Evolutionary conservation across 73 alveolate genomes (phyloP).

Genomic region (Tetrahymena elliotti): DNA sequence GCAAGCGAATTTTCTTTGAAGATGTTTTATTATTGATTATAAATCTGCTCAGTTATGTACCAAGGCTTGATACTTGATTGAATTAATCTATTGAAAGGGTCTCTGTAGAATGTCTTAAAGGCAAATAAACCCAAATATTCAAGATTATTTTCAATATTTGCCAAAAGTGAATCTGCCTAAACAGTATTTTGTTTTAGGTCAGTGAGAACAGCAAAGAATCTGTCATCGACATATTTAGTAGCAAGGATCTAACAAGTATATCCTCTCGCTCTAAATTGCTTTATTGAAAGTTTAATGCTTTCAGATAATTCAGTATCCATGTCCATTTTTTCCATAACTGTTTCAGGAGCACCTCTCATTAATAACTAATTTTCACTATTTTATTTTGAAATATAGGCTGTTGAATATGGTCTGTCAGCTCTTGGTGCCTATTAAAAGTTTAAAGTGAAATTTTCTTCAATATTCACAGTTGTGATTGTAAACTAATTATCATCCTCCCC

Average conservation of each 20-base stretch:
- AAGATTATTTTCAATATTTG: neutral
- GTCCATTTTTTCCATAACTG: neutral
- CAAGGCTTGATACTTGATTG: neutral
- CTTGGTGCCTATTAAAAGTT: neutral
- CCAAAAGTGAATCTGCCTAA: neutral
- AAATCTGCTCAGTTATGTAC: neutral
- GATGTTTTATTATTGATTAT: neutral
- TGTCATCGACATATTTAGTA: neutral
- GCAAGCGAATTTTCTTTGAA: neutral
- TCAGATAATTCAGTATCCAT: neutral
- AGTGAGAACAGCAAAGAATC: neutral
- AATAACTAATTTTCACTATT: neutral
- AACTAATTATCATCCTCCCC: neutral
- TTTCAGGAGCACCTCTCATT: neutral
- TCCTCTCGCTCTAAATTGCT: neutral
- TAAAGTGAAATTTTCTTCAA: neutral
- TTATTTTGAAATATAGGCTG: neutral
- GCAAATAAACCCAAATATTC: neutral
- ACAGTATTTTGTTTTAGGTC: neutral
- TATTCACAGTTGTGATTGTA: neutral
- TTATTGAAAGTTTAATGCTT: neutral
- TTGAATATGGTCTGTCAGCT: neutral
- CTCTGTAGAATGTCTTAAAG: neutral
- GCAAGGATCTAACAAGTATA: neutral
- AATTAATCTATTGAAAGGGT: neutral